Percentiles rank a stretch among this genome's conserved stretches.
Evolutionary conservation across 2,329 filamentous ascomycete species (phyloP).

Genomic region (Cryoendolithus antarcticus): DNA sequence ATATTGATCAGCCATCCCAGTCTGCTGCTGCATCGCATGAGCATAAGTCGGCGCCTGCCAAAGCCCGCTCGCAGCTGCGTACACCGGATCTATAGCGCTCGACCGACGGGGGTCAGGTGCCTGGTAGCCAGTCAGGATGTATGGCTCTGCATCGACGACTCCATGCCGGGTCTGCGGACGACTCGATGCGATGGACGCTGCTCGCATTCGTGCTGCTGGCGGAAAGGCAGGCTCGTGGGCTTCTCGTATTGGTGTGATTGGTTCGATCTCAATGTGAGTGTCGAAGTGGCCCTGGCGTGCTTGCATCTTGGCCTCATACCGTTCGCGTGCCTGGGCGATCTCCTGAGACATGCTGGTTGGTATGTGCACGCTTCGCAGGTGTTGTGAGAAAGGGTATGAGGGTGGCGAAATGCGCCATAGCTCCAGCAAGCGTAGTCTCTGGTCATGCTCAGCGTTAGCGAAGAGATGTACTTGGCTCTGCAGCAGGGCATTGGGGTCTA

Average conservation of each 20-base stretch:
- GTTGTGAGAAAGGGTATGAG: constrained; percentile 32
- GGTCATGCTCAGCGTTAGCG: constrained; percentile 57
- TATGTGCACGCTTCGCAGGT: constrained; percentile 40
- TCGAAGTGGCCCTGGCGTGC: constrained; percentile 11
- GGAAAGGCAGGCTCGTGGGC: constrained; percentile 16
- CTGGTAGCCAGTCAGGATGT: constrained; percentile 70
- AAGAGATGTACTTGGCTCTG: constrained; percentile 69
- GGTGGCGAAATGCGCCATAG: constrained; percentile 76
- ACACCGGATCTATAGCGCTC: constrained; percentile 57
- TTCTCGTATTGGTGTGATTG: constrained; percentile 15
- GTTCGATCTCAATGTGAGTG: constrained; percentile 11
- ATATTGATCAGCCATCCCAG: constrained; percentile 56
- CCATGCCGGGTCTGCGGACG: constrained; percentile 6
- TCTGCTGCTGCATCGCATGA: constrained; percentile 26
- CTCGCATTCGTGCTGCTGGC: constrained; percentile 18
- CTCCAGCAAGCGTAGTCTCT: constrained; percentile 64
- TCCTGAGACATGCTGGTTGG: constrained; percentile 43
- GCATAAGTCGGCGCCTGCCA: constrained; percentile 26
- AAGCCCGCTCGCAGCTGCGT: constrained; percentile 32
- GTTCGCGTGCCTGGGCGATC: constrained; percentile 42
- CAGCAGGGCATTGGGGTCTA: constrained; percentile 58
- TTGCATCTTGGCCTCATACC: constrained; percentile 42
- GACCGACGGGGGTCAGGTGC: constrained; percentile 48
- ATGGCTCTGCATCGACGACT: constrained; percentile 54
- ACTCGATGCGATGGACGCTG: constrained; percentile 15